These are phyloP conservation scores for Aspergillus sp. DNA, from an alignment of 2,329 filamentous ascomycete species.

Conservation along the genomic window DNA sequence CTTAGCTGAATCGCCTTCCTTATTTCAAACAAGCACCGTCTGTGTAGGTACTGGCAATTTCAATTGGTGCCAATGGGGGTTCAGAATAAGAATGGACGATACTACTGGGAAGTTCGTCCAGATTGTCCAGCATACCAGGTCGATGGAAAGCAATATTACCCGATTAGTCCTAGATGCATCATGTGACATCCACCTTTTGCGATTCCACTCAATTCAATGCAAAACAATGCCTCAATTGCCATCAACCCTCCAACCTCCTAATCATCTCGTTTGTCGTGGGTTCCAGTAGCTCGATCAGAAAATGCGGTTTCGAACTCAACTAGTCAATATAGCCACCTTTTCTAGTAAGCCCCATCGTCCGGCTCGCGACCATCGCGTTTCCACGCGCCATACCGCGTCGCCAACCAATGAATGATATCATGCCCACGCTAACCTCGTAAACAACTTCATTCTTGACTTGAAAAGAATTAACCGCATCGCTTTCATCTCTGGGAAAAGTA, in stretches of 20 bases:
- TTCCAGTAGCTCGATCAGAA: slow-evolving; percentile 4
- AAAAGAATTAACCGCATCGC: slow-evolving; percentile 61
- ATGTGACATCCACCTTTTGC: neutral
- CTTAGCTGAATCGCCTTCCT: too few relatives aligned
- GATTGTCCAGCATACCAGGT: too few relatives aligned
- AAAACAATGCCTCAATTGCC: neutral
- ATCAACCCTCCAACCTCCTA: neutral
- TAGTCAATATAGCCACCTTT: slow-evolving; percentile 43
- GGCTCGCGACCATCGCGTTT: neutral
- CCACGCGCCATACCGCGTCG: neutral
- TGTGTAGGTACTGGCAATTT: too few relatives aligned
- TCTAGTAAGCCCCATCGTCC: slow-evolving; percentile 44
- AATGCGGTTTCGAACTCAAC: slow-evolving; percentile 36
- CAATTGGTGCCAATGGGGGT: too few relatives aligned
- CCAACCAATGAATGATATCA: neutral
- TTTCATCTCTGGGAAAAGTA: slow-evolving; percentile 71
- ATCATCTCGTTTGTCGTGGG: too few relatives aligned
- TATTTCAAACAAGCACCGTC: too few relatives aligned
- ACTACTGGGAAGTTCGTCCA: too few relatives aligned
- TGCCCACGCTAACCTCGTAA: neutral
- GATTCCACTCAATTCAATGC: neutral
- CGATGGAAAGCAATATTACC: neutral
- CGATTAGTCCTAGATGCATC: neutral
- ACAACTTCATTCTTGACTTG: too few relatives aligned
- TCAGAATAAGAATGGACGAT: too few relatives aligned